Conservation (phyloP, 2,329 filamentous ascomycete genomes). For the Colletotrichum lini region DNA sequence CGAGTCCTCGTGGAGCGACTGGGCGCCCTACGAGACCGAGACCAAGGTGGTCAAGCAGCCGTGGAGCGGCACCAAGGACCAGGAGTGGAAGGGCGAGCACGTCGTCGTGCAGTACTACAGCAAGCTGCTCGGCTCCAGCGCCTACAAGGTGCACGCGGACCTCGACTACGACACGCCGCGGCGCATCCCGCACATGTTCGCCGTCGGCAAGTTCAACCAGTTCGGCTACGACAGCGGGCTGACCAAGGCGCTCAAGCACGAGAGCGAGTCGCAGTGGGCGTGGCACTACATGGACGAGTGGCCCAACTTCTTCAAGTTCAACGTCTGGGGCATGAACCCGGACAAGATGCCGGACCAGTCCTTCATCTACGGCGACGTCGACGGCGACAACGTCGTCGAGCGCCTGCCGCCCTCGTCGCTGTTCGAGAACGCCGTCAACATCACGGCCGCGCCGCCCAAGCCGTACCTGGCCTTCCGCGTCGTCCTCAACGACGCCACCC, state of each 20-base stretch:
- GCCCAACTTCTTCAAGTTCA: conserved; percentile 73
- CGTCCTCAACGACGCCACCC: conserved; percentile 66
- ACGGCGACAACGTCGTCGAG: conserved; percentile 72
- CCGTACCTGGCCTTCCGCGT: conserved; percentile 70
- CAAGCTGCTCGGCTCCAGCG: conserved; percentile 69
- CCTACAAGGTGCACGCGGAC: conserved; percentile 73
- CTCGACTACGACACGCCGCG: conserved; percentile 56
- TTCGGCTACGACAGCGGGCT: conserved; percentile 75
- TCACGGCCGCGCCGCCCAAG: conserved; percentile 63
- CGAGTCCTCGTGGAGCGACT: conserved; percentile 71
- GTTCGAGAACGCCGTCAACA: conserved; percentile 58
- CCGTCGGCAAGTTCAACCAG: conserved; percentile 74
- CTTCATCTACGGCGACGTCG: conserved; percentile 70
- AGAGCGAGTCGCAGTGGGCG: conserved; percentile 66
- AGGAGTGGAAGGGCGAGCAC: conserved; percentile 74
- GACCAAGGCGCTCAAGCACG: conserved; percentile 65
- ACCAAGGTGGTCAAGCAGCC: conserved; percentile 63
- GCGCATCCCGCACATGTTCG: conserved; percentile 74
- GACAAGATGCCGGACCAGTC: conserved; percentile 74
- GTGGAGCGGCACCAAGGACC: conserved; percentile 71
- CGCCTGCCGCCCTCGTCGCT: conserved; percentile 73
- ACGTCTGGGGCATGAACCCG: conserved; percentile 77
- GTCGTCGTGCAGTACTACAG: conserved; percentile 77
- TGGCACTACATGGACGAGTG: conserved; percentile 75
- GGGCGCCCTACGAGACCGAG: conserved; percentile 67